These are phyloP conservation scores for Phytophthora chlamydospora DNA, from an alignment of 352 stramenopile genomes.

Conservation along the genomic window DNA sequence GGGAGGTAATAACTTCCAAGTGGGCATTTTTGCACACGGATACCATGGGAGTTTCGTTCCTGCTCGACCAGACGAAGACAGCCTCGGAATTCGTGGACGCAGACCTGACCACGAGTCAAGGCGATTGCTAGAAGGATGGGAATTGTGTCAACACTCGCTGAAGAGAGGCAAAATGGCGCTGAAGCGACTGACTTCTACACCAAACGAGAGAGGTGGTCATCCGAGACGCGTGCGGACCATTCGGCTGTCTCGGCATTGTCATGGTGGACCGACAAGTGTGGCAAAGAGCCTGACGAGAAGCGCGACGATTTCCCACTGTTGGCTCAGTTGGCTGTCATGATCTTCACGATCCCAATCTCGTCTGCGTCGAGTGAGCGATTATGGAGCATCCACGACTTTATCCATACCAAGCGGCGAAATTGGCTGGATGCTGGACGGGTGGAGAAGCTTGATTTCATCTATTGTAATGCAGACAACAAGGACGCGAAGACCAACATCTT, in stretches of 20 bases:
- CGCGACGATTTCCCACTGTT: slow-evolving; percentile 10
- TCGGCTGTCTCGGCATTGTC: not conserved
- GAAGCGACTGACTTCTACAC: slow-evolving; percentile 5
- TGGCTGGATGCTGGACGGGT: not conserved
- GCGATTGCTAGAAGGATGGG: not conserved
- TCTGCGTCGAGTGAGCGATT: slow-evolving; percentile 11
- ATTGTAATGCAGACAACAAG: slow-evolving; percentile 16
- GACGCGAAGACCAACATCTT: slow-evolving; percentile 15
- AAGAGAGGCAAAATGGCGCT: not conserved
- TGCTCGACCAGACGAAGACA: slow-evolving; percentile 7
- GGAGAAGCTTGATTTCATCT: slow-evolving; percentile 12
- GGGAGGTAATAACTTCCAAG: not conserved
- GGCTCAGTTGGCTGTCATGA: slow-evolving; percentile 1
- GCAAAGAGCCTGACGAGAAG: not conserved
- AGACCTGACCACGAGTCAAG: not conserved
- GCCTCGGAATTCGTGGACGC: slow-evolving; percentile 2
- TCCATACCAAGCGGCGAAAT: slow-evolving; percentile 12
- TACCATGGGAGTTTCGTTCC: slow-evolving; percentile 9
- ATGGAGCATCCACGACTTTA: slow-evolving; percentile 17
- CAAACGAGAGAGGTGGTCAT: slow-evolving; percentile 1
- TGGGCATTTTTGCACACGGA: slow-evolving; percentile 10
- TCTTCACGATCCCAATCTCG: slow-evolving; percentile 8
- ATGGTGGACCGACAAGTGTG: slow-evolving; percentile 1
- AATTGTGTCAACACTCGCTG: not conserved
- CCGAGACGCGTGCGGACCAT: slow-evolving; percentile 6